Evolutionary conservation across 163 green algal genomes (phyloP), one percentile per base, ranked within the genome.

Genomic region (Coccomyxa subellipsoidea): DNA sequence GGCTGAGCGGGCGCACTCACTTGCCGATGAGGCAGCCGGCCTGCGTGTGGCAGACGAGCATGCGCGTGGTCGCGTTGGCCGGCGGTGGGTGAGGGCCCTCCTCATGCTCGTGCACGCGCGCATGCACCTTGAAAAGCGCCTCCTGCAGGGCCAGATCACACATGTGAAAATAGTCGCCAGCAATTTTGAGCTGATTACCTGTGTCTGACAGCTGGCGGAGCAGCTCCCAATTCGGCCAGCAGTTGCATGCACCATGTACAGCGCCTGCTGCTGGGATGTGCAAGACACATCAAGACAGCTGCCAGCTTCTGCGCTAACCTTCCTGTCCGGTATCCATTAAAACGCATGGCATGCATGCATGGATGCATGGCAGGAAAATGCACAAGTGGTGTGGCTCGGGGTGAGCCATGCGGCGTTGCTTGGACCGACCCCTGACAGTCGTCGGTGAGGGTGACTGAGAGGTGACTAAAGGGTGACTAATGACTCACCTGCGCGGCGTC

Each of bases 21-120:
- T 93, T 93, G 78, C 87, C 89, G 39, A 93, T 88, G 78, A 91
- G 47, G 82, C 84, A 85, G 54, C 85, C 89, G 6, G 87, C 86
- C 77, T 93, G 87, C 2, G 83, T 85, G 35, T 84, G 72, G 81
- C 82, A 85, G 54, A 90, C 79, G 12, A 90, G 81, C 72, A 90
- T 54, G 23, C 86, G 82, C 0, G 81, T 83, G 32, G 85, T 34
- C 4, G 70, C 36, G 73, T 70, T 79, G 4, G 39, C 25, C 7
- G 75, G 53, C 2, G 77, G 15, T 3, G 37, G 54, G 5, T 69
- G 4, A 29, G 54, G 32, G 38, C 38, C 31, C 54, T 86, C 53
- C 69, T 84, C 70, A 2, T 15, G 70, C 72, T 85, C 78, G 5
- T 85, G 40, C 38, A 87, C 32, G 40, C 54, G 72, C 39, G 76